phyloP scores from a whole-genome alignment of 257 asterid genomes.

The Solanum okadae region DNA sequence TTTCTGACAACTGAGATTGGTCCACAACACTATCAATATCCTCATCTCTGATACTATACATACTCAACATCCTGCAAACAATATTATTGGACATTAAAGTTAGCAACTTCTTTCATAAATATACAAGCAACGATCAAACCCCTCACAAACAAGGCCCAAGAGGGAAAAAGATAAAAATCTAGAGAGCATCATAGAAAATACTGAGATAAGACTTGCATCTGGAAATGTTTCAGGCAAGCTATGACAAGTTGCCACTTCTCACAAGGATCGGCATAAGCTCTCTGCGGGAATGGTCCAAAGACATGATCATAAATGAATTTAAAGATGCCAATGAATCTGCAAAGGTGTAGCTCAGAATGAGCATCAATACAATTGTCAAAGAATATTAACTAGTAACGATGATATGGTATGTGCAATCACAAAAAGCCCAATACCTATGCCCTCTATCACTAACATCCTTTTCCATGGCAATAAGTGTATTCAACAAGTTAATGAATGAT shows the following conservation, averaged over 20 bases:
- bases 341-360: conserved; percentile 2
- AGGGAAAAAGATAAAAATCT: neutral
- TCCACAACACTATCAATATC: conserved; percentile 54
- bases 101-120: conserved; percentile 2
- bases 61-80: conserved; percentile 75
- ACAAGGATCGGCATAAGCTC: conserved; percentile 87
- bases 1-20: conserved; percentile 48
- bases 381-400: neutral
- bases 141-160: neutral
- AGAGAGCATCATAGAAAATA: neutral
- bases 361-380: neutral
- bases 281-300: conserved; percentile 92
- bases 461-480: conserved; percentile 84
- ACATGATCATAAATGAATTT: conserved; percentile 87
- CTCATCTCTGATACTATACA: conserved; percentile 76
- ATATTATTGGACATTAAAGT: conserved; percentile 11
- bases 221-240: conserved; percentile 83
- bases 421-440: conserved; percentile 49
- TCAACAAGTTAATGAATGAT: conserved; percentile 73
- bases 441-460: conserved; percentile 80
- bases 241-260: conserved; percentile 93
- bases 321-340: conserved; percentile 95
- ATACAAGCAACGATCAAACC: neutral
- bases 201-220: conserved; percentile 44
- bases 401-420: neutral